Evolutionary conservation across 139 green algal genomes (phyloP).

Genomic region (Chlamydomonas schloesseri): DNA sequence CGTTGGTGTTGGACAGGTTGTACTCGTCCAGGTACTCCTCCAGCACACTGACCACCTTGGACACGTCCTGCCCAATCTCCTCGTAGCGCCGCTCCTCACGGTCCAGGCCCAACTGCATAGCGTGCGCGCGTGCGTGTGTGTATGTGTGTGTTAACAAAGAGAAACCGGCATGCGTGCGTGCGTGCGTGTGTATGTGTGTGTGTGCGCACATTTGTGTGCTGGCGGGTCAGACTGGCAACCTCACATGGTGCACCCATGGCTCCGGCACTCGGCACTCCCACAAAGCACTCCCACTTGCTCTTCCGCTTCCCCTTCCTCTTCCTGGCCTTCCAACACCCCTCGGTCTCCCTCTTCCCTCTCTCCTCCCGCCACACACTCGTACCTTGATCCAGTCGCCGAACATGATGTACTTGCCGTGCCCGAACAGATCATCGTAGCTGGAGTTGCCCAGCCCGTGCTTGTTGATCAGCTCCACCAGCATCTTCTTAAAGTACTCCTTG

Average conservation of each 20-base stretch:
- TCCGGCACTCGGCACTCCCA: no score
- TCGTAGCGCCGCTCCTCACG: conserved; percentile 69
- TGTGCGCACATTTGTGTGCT: no score
- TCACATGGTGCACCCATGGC: no score
- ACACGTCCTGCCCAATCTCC: conserved; percentile 49
- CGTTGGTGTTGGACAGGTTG: conserved; percentile 74
- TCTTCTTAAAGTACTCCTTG: conserved; percentile 78
- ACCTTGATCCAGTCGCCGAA: conserved; percentile 78
- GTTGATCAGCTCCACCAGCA: conserved; percentile 61
- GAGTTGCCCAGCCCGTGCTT: conserved; percentile 60
- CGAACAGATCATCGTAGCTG: conserved; percentile 67
- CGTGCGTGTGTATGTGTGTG: no score
- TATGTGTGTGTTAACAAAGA: no score
- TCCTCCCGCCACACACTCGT: not conserved
- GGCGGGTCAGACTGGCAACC: no score
- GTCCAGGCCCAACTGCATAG: conserved; percentile 56
- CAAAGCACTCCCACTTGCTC: no score
- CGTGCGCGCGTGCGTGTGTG: no score
- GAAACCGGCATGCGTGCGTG: no score
- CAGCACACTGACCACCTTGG: conserved; percentile 64
- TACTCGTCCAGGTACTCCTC: conserved; percentile 85
- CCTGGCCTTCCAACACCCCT: no score
- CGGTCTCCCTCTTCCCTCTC: no score
- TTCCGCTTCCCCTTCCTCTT: no score
- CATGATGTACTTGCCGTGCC: conserved; percentile 58